phyloP scores from a whole-genome alignment of 495 filamentous ascomycete species.

The Halenospora varia region DNA sequence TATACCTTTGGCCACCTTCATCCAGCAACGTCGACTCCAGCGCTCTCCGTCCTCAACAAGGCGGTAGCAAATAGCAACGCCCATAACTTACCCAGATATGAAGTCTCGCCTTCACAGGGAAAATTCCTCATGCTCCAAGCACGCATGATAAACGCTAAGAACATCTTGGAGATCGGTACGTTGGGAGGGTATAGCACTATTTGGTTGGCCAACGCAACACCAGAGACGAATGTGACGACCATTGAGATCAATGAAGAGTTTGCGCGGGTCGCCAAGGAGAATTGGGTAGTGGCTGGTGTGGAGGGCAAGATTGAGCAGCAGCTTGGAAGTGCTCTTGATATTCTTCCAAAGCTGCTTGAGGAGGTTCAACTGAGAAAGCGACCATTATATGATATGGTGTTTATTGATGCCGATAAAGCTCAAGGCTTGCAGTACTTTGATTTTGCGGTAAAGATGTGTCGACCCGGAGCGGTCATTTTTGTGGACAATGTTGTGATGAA shows the following conservation, averaged over 20 bases:
- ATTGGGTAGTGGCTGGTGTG: neutral
- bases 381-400: neutral
- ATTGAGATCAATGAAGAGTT: neutral
- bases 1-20: neutral
- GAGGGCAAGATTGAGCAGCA: neutral
- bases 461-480: neutral
- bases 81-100: neutral
- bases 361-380: neutral
- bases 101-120: neutral
- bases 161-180: neutral
- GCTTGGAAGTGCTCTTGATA: neutral
- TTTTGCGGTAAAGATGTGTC: neutral
- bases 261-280: neutral
- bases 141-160: neutral
- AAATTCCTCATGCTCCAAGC: neutral
- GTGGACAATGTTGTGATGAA: neutral
- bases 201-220: neutral
- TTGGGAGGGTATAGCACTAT: neutral
- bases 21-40: neutral
- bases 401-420: neutral
- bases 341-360: neutral
- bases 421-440: neutral
- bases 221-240: neutral
- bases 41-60: neutral
- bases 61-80: neutral